Percentiles rank a stretch among this genome's conserved stretches.
Evolutionary conservation across 2,329 filamentous ascomycete genomes (phyloP).

Genomic region (Nigrograna mackinnonii): DNA sequence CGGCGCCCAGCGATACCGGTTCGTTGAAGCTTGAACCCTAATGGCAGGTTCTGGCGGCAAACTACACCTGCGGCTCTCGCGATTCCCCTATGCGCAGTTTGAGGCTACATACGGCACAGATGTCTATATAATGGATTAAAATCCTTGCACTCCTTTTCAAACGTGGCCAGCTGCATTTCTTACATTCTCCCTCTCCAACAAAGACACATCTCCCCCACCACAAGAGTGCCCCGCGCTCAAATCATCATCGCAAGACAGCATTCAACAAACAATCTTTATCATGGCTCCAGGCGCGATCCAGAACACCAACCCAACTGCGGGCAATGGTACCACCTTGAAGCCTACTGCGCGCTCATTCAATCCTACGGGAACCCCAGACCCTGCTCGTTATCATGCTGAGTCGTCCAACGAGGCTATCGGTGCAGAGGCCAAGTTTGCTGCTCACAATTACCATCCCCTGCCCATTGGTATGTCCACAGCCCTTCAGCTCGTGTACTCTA

Average conservation of each 20-base stretch:
- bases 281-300: slow-evolving; percentile 41
- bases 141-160: slow-evolving; percentile 1
- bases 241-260: slow-evolving; percentile 3
- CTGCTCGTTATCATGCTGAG: slow-evolving; percentile 68
- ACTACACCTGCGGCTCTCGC: slow-evolving; percentile 5
- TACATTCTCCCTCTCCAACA: slow-evolving; percentile 7
- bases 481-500: neutral
- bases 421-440: slow-evolving; percentile 80
- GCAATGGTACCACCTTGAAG: slow-evolving; percentile 36
- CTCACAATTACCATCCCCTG: slow-evolving; percentile 98
- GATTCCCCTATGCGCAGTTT: slow-evolving; percentile 23
- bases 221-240: slow-evolving; percentile 12
- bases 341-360: slow-evolving; percentile 42
- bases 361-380: slow-evolving; percentile 39
- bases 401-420: slow-evolving; percentile 81
- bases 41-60: slow-evolving; percentile 17
- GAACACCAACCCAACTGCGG: slow-evolving; percentile 20
- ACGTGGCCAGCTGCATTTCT: slow-evolving; percentile 1
- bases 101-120: slow-evolving; percentile 13
- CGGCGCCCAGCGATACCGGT: slow-evolving; percentile 2
- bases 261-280: slow-evolving; percentile 19
- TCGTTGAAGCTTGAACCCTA: slow-evolving; percentile 10
- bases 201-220: slow-evolving; percentile 14
- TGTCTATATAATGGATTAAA: slow-evolving; percentile 7
- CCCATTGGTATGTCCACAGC: slow-evolving; percentile 65